Evolutionary conservation across 75 land plant species (phyloP), one percentile per base, ranked within the genome.

Genomic region (Picea sitchensis): DNA sequence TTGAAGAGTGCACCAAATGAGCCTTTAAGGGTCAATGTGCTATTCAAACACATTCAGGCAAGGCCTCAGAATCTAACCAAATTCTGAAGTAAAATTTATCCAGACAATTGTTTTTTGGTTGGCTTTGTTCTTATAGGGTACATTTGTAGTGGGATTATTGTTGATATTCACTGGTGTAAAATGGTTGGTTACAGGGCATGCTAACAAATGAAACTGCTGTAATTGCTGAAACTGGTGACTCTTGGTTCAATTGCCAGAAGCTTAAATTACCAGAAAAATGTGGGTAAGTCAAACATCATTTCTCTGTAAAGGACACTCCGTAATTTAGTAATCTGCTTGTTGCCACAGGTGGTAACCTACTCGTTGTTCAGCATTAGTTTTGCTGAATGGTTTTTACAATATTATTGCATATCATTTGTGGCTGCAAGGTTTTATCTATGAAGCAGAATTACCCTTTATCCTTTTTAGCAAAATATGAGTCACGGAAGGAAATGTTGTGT

Each of bases 221-320:
- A 15, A 89, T 95, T 71, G 93, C 98, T 17, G 98, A 95, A 72
- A 95, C 98, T 20, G 98, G 98, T 26, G 98, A 95, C 79, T 95
- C 98, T 15, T 95, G 98, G 98, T 95, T 95, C 82, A 95, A 94
- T 78, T 94, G 97, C 77, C 97, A 94, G 69, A 92, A 92, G 83
- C 87, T 94, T n/a, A 83, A 80, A 30, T 82, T 95, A 58, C 85
- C 88, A 9, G 85, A 83, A 14, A 85, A 80, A 32, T 86, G 88
- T 71, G 87, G 85, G 89, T 87, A 74, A 85, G 78, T 65, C 9
- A 15, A 41, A 41, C 44, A 41, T 41, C 44, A 41, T 2, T 41
- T 41, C 44, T 41, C 44, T 41, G 44, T 2, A 41, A 41, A 41
- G 5, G 44, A 41, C 2, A 41, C 44, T 2, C 5, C 44, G 44